Evolutionary conservation across 2,329 filamentous ascomycete genomes (phyloP).

Genomic region (Mycosphaerella sp.): DNA sequence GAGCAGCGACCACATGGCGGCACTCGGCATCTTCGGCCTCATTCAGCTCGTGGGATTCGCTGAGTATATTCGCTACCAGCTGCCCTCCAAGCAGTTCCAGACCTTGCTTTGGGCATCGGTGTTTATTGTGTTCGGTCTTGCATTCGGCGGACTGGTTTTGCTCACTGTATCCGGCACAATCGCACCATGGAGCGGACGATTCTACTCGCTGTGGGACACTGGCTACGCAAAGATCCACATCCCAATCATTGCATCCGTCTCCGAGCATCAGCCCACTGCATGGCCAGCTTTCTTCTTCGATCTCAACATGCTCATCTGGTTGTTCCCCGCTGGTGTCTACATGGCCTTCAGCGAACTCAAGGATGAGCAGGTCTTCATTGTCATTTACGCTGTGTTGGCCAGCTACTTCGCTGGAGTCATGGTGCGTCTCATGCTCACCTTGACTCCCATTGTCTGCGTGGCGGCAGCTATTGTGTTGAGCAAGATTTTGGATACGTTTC

Average conservation of each 20-base stretch:
- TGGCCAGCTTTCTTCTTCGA: slow-evolving; percentile 99
- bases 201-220: slow-evolving; percentile 99
- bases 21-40: slow-evolving; percentile 89
- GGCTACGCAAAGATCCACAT: slow-evolving; percentile 99
- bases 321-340: slow-evolving; percentile 97
- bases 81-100: slow-evolving; percentile 90
- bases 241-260: slow-evolving; percentile 98
- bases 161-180: slow-evolving; percentile 83
- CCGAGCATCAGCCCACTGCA: slow-evolving; percentile 96
- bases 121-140: slow-evolving; percentile 64
- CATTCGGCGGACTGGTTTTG: slow-evolving; percentile 69
- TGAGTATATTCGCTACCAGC: slow-evolving; percentile 79
- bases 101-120: slow-evolving; percentile 75
- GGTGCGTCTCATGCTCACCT: slow-evolving; percentile 96
- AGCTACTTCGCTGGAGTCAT: slow-evolving; percentile 99
- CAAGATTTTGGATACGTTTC: slow-evolving; percentile 79
- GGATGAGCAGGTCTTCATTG: slow-evolving; percentile 96
- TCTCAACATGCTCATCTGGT: slow-evolving; percentile 95
- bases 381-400: slow-evolving; percentile 93
- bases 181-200: slow-evolving; percentile 94
- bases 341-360: slow-evolving; percentile 91
- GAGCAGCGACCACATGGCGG: slow-evolving; percentile 98
- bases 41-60: slow-evolving; percentile 89
- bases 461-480: slow-evolving; percentile 85
- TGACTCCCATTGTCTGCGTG: slow-evolving; percentile 94